These are phyloP conservation scores for Trichoderma atrobrunneum DNA, from an alignment of 2,329 filamentous ascomycete genomes.

Conservation along the genomic window DNA sequence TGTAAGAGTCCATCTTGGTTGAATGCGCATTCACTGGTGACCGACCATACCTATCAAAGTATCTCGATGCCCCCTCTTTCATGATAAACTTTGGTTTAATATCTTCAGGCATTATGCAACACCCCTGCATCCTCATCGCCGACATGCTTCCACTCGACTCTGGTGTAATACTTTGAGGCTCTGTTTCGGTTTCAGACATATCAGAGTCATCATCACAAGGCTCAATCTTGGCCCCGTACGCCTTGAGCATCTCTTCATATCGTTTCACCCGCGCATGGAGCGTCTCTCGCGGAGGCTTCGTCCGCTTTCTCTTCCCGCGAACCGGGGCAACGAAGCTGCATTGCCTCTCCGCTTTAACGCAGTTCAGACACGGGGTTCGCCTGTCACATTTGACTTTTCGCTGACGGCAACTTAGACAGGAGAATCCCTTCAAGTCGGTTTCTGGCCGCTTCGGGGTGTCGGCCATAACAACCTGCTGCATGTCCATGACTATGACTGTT, in stretches of 20 bases:
- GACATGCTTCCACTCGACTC: neutral
- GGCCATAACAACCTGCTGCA: neutral
- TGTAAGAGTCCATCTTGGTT: neutral
- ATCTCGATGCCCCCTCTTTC: conserved; percentile 5
- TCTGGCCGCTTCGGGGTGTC: neutral
- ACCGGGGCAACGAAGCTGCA: neutral
- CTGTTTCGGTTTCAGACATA: neutral
- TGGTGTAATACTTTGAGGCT: neutral
- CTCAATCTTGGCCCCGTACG: conserved; percentile 1
- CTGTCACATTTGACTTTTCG: conserved; percentile 8
- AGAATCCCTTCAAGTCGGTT: neutral
- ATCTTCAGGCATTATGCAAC: neutral
- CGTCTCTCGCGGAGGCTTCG: neutral
- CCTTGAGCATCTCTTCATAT: conserved; percentile 7
- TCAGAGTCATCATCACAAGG: neutral
- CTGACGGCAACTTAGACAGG: conserved; percentile 4
- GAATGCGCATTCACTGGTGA: neutral
- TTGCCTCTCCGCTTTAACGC: neutral
- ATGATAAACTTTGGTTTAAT: neutral
- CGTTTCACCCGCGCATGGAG: conserved; percentile 3
- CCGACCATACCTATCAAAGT: conserved; percentile 6
- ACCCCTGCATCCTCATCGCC: neutral
- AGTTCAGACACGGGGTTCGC: neutral
- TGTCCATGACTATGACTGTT: neutral
- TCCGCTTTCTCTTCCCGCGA: neutral